Evolutionary conservation across 495 filamentous ascomycete species (phyloP).

Genomic region (Podospora tetraspora): DNA sequence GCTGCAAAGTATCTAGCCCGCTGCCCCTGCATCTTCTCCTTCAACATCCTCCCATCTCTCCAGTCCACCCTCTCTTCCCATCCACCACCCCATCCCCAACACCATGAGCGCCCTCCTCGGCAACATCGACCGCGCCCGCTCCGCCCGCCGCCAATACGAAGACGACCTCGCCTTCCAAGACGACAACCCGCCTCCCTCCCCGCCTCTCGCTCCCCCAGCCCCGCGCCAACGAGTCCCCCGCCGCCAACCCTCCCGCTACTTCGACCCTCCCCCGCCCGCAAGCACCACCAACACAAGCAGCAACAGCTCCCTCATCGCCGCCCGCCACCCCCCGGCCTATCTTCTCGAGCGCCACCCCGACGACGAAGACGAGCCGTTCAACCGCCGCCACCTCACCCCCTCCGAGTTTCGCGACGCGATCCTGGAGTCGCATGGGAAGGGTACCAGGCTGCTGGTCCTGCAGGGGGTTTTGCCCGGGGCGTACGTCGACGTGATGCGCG

Average conservation of each 20-base stretch:
- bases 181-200: neutral
- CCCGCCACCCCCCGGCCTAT: neutral
- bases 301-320: neutral
- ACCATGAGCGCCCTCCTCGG: neutral
- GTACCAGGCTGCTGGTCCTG: constrained; percentile 24
- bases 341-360: neutral
- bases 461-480: constrained; percentile 20
- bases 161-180: neutral
- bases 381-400: neutral
- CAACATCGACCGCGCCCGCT: constrained; percentile 1
- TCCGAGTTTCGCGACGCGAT: neutral
- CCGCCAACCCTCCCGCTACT: neutral
- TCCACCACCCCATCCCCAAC: no score
- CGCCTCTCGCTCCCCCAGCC: neutral
- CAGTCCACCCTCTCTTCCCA: neutral
- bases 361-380: neutral
- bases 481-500: constrained; percentile 16
- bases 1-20: neutral
- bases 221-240: neutral
- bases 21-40: neutral
- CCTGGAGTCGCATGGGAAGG: neutral
- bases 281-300: neutral
- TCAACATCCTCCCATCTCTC: neutral
- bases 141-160: constrained; percentile 1
- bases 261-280: neutral